A percentile compares a stretch with the other conserved stretches of the same genome.
Evolutionary conservation across 768 basidiomycete genomes (phyloP).

Genomic region (Tricholoma saponaceum): DNA sequence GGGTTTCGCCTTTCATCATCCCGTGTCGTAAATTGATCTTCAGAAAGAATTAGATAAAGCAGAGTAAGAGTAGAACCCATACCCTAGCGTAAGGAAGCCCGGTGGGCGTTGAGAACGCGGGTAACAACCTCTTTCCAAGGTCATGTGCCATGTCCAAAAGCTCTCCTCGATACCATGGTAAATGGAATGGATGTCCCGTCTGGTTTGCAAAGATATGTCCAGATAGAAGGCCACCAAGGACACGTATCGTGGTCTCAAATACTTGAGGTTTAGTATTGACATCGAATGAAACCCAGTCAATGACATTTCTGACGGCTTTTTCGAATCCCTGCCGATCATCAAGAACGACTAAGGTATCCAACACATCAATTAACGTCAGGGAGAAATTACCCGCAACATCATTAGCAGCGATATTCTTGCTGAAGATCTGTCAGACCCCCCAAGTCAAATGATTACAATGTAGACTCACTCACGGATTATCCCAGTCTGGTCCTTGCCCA

Average conservation of each 20-base stretch:
- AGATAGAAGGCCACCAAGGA: constrained; percentile 85
- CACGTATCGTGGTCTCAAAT: constrained; percentile 95
- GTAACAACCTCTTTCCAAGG: constrained; percentile 79
- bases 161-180: constrained; percentile 84
- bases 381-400: constrained; percentile 96
- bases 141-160: constrained; percentile 80
- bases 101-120: constrained; percentile 89
- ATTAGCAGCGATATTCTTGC: constrained; percentile 74
- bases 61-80: constrained; percentile 10
- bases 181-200: constrained; percentile 59
- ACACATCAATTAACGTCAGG: constrained; percentile 72
- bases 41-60: constrained; percentile 5
- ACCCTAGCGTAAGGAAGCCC: constrained; percentile 92
- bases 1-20: constrained; percentile 66
- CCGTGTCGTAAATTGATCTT: constrained; percentile 86
- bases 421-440: constrained; percentile 19
- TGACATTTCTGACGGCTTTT: constrained; percentile 76
- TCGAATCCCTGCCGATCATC: constrained; percentile 77
- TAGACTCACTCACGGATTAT: constrained; percentile 58
- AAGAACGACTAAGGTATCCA: constrained; percentile 90
- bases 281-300: constrained; percentile 84
- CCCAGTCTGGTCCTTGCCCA: constrained; percentile 86
- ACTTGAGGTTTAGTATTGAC: constrained; percentile 97
- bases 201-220: constrained; percentile 80
- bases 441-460: not conserved